Conservation (phyloP, 768 basidiomycete genomes). For the Rhodotorula kratochvilovae region DNA sequence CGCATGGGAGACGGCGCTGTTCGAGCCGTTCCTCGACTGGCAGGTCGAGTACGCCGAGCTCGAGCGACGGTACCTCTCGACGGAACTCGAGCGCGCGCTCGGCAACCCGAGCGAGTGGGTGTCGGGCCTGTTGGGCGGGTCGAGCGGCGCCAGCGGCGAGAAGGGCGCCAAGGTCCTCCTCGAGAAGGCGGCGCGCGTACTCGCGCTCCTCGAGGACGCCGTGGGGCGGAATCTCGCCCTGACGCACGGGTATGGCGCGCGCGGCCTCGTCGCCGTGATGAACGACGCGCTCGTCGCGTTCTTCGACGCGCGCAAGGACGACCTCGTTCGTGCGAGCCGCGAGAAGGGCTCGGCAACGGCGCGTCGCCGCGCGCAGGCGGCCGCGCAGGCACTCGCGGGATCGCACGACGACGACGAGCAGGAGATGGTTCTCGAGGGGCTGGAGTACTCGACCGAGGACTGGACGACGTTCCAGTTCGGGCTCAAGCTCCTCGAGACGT, state of each 20-base stretch:
- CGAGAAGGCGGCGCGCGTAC: slow-evolving; percentile 56
- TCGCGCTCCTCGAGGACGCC: slow-evolving; percentile 73
- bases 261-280: slow-evolving; percentile 67
- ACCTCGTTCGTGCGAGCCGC: slow-evolving; percentile 19
- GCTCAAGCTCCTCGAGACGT: slow-evolving; percentile 76
- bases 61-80: slow-evolving; percentile 64
- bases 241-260: slow-evolving; percentile 82
- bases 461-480: slow-evolving; percentile 80
- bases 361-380: slow-evolving; percentile 52
- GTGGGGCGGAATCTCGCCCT: slow-evolving; percentile 68
- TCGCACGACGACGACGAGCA: slow-evolving; percentile 47
- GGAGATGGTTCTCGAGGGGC: slow-evolving; percentile 57
- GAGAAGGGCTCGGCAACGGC: slow-evolving; percentile 14
- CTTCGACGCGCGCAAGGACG: slow-evolving; percentile 47
- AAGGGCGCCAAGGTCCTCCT: slow-evolving; percentile 32
- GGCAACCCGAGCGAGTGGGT: slow-evolving; percentile 24
- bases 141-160: not conserved
- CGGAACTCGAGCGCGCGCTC: slow-evolving; percentile 7
- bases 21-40: slow-evolving; percentile 88
- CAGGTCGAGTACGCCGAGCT: slow-evolving; percentile 77
- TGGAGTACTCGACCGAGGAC: slow-evolving; percentile 81
- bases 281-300: slow-evolving; percentile 69
- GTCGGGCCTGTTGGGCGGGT: not conserved
- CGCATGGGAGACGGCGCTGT: slow-evolving; percentile 81
- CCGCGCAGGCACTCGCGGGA: slow-evolving; percentile 46